Percentiles rank a stretch among this genome's conserved stretches.
phyloP scores from a whole-genome alignment of 106 monocot species.

The Acanthochlamys bracteata region DNA sequence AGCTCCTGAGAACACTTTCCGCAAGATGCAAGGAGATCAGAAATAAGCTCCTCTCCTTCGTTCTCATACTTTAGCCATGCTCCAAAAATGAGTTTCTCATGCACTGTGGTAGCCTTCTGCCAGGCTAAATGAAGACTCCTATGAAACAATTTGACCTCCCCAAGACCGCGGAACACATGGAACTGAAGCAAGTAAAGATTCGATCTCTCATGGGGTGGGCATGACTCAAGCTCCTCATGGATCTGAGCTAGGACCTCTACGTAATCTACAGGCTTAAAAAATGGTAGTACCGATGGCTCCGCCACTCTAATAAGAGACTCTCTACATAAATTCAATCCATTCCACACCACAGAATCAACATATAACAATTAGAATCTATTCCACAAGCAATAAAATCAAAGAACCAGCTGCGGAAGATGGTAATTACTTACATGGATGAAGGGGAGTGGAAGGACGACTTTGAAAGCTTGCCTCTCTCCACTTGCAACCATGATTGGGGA shows the following conservation, averaged over 20 bases:
- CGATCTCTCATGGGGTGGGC: slow-evolving; percentile 42
- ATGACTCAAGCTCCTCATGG: slow-evolving; percentile 85
- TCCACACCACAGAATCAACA: neutral
- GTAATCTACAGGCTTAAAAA: slow-evolving; percentile 88
- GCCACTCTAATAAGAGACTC: slow-evolving; percentile 87
- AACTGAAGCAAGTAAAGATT: slow-evolving; percentile 77
- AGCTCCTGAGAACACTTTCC: slow-evolving; percentile 68
- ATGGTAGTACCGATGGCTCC: slow-evolving; percentile 67
- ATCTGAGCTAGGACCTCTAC: slow-evolving; percentile 80
- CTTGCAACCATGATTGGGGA: slow-evolving; percentile 98
- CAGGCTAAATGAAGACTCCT: slow-evolving; percentile 79
- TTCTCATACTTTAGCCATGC: slow-evolving; percentile 94
- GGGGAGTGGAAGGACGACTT: slow-evolving; percentile 54
- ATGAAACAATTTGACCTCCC: slow-evolving; percentile 79
- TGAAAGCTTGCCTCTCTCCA: slow-evolving; percentile 88
- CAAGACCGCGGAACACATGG: slow-evolving; percentile 85
- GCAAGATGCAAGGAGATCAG: slow-evolving; percentile 81
- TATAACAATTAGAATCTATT: slow-evolving; percentile 2
- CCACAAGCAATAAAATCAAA: neutral
- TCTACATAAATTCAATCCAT: slow-evolving; percentile 25
- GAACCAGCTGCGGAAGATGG: neutral
- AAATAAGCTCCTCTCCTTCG: slow-evolving; percentile 64
- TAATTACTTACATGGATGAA: slow-evolving; percentile 79
- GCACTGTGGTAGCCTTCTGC: slow-evolving; percentile 43
- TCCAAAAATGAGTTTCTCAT: slow-evolving; percentile 77